Percentiles rank a stretch among this genome's conserved stretches.
Conservation (phyloP, 768 basidiomycete genomes). For the Lenzites betulinus region DNA sequence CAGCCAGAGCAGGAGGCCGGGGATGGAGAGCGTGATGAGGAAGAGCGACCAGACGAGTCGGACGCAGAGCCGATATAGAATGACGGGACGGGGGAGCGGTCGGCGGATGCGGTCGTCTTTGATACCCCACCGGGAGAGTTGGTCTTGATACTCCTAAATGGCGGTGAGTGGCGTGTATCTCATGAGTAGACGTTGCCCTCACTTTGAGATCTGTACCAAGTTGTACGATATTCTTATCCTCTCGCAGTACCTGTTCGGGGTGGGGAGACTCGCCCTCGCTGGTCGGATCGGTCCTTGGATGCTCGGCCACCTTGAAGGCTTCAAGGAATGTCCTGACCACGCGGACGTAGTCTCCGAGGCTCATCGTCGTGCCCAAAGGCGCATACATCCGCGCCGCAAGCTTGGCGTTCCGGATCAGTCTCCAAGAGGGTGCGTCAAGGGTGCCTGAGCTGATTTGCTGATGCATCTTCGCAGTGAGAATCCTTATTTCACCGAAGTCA, state of each 20-base stretch:
- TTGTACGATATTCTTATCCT: slow-evolving; percentile 30
- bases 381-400: slow-evolving; percentile 81
- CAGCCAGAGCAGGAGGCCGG: slow-evolving; percentile 80
- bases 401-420: slow-evolving; percentile 71
- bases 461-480: slow-evolving; percentile 62
- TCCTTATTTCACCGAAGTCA: slow-evolving; percentile 59
- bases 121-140: slow-evolving; percentile 64
- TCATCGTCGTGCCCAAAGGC: slow-evolving; percentile 86
- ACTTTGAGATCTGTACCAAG: slow-evolving; percentile 63
- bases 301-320: slow-evolving; percentile 54
- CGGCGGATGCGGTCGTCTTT: slow-evolving; percentile 86
- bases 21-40: slow-evolving; percentile 66
- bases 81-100: slow-evolving; percentile 50
- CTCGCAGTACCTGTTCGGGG: slow-evolving; percentile 23
- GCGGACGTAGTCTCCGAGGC: slow-evolving; percentile 81
- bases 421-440: slow-evolving; percentile 85
- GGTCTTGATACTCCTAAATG: slow-evolving; percentile 70
- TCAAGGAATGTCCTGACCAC: slow-evolving; percentile 76
- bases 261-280: slow-evolving; percentile 24
- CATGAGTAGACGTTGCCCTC: background rate
- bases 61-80: slow-evolving; percentile 64
- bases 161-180: background rate
- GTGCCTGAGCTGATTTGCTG: slow-evolving; percentile 75
- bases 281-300: slow-evolving; percentile 15
- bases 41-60: slow-evolving; percentile 64